These are phyloP conservation scores for Tardiomyces depauwii DNA, from an alignment of 1,139 yeast genomes.

Conservation along the genomic window DNA sequence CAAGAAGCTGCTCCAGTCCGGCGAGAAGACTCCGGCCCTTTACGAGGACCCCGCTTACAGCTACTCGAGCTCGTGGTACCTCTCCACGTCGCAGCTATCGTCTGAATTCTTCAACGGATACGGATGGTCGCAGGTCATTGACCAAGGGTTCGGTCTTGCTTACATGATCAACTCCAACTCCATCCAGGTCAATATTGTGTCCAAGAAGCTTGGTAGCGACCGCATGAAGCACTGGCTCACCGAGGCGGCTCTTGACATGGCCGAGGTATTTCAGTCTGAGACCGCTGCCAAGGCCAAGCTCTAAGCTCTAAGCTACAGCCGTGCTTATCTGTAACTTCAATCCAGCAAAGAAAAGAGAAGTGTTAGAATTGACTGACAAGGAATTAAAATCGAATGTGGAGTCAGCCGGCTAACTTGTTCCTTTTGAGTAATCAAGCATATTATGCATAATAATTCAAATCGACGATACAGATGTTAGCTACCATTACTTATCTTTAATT, in stretches of 20 bases:
- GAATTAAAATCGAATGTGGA: too few relatives aligned
- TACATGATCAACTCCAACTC: constrained; percentile 84
- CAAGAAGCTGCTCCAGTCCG: constrained; percentile 54
- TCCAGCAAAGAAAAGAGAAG: too few relatives aligned
- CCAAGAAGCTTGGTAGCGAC: constrained; percentile 60
- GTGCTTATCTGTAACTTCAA: too few relatives aligned
- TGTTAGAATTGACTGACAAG: too few relatives aligned
- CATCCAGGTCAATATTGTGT: constrained; percentile 77
- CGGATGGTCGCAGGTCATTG: constrained; percentile 95
- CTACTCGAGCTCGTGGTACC: constrained; percentile 75
- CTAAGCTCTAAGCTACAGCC: too few relatives aligned
- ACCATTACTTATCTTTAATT: too few relatives aligned
- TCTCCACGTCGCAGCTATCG: constrained; percentile 84
- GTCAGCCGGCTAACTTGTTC: too few relatives aligned
- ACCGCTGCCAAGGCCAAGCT: constrained; percentile 23
- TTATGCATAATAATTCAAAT: too few relatives aligned
- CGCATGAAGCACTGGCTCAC: constrained; percentile 60
- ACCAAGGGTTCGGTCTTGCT: constrained; percentile 89
- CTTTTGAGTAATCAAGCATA: too few relatives aligned
- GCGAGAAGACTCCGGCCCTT: constrained; percentile 56
- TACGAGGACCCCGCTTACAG: constrained; percentile 66
- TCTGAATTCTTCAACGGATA: constrained; percentile 85
- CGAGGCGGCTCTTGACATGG: constrained; percentile 76
- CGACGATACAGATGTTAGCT: too few relatives aligned
- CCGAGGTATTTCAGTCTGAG: constrained; percentile 41